Conservation (phyloP, 192 early-diverging fungal species). For the Mortierella hygrophila region DNA sequence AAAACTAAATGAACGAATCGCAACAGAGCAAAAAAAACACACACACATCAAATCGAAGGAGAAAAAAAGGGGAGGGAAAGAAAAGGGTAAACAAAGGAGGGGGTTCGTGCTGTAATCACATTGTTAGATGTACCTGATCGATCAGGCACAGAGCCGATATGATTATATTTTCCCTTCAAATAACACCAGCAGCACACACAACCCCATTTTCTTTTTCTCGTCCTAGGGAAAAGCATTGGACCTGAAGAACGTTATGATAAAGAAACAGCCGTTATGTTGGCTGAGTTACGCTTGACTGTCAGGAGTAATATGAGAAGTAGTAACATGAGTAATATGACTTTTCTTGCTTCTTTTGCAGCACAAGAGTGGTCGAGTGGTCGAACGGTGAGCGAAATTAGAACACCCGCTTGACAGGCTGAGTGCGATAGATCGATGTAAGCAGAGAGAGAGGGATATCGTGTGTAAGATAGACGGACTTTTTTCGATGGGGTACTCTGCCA, state of each 20-base stretch:
- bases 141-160: neutral
- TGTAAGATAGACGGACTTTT: slow-evolving; percentile 7
- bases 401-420: neutral
- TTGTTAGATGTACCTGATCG: neutral
- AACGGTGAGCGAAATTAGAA: slow-evolving; percentile 7
- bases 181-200: neutral
- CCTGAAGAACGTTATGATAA: neutral
- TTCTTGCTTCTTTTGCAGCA: neutral
- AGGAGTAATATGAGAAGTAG: neutral
- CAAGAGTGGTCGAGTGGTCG: neutral
- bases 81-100: neutral
- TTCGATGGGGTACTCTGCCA: neutral
- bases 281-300: neutral
- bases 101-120: slow-evolving; percentile 4
- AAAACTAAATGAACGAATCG: no score
- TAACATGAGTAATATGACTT: slow-evolving; percentile 10
- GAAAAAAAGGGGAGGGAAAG: neutral
- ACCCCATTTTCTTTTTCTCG: neutral
- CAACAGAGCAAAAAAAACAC: no score
- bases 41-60: neutral
- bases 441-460: neutral
- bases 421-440: neutral
- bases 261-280: neutral
- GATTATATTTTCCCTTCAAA: neutral
- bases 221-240: neutral